These are phyloP conservation scores for Fusarium sp. DNA, from an alignment of 2,329 filamentous ascomycete species.

Conservation along the genomic window DNA sequence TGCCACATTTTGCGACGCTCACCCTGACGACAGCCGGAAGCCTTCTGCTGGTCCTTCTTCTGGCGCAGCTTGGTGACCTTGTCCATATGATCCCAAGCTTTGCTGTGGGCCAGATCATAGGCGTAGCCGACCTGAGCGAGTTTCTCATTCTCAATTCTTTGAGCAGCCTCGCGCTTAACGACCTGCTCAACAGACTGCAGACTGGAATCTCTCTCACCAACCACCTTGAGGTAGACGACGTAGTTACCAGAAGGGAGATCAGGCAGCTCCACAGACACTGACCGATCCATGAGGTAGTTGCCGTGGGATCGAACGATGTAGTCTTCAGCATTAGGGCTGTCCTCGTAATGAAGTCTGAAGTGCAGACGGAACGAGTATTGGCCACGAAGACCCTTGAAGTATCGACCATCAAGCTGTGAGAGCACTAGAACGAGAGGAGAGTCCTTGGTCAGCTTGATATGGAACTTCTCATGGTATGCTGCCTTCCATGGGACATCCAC, in stretches of 20 bases:
- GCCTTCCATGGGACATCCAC: conserved; percentile 74
- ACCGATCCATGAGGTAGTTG: conserved; percentile 71
- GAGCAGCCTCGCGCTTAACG: conserved; percentile 65
- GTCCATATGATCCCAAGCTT: conserved; percentile 67
- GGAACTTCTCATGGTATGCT: conserved; percentile 74
- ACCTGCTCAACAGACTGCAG: conserved; percentile 69
- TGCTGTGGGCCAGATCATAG: conserved; percentile 73
- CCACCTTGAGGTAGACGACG: conserved; percentile 69
- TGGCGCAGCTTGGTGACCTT: conserved; percentile 66
- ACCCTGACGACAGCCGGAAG: conserved; percentile 61
- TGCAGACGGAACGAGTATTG: conserved; percentile 69
- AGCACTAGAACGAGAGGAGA: conserved; percentile 73
- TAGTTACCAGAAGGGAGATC: conserved; percentile 71
- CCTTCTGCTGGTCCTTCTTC: conserved; percentile 65
- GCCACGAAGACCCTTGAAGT: conserved; percentile 73
- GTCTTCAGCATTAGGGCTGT: conserved; percentile 67
- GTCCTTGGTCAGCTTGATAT: conserved; percentile 68
- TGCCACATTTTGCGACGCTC: conserved; percentile 67
- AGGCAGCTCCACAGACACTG: conserved; percentile 70
- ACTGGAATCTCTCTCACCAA: conserved; percentile 63
- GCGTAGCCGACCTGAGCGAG: conserved; percentile 70
- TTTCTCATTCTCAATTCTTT: conserved; percentile 69
- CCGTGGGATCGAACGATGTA: conserved; percentile 73
- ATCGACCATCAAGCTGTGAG: conserved; percentile 74
- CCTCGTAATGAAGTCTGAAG: conserved; percentile 66